phyloP scores from a whole-genome alignment of 1,284 basidiomycete species.

The Boletellus deceptivus region DNA sequence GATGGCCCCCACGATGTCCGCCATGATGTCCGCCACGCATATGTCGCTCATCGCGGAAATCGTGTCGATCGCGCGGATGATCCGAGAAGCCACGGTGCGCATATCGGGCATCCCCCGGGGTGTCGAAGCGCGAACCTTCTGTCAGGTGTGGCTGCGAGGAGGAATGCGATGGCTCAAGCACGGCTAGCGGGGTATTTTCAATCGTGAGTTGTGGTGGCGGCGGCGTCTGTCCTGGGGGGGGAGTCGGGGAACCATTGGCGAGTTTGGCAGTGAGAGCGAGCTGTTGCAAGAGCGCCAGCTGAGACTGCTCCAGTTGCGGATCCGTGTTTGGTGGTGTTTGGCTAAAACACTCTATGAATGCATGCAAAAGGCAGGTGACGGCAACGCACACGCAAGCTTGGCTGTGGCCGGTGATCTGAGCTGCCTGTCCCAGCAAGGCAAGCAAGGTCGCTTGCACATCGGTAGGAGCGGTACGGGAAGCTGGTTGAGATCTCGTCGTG shows the following conservation, averaged over 20 bases:
- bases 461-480: constrained; percentile 28
- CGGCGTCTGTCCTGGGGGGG: constrained; percentile 22
- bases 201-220: neutral
- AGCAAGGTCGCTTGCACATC: constrained; percentile 58
- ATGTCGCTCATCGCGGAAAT: constrained; percentile 41
- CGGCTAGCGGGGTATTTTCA: too few species aligned
- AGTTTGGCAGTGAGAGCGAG: constrained; percentile 59
- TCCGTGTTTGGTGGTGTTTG: constrained; percentile 61
- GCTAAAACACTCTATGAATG: constrained; percentile 35
- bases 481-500: constrained; percentile 33
- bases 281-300: constrained; percentile 70
- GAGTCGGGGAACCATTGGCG: constrained; percentile 34
- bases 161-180: constrained; percentile 1
- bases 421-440: constrained; percentile 65
- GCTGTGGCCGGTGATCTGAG: constrained; percentile 30
- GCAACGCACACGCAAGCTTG: constrained; percentile 33
- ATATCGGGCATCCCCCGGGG: constrained; percentile 45
- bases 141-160: constrained; percentile 1
- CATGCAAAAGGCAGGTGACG: neutral
- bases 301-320: constrained; percentile 49
- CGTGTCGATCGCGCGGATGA: constrained; percentile 47
- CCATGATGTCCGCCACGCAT: constrained; percentile 47
- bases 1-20: constrained; percentile 39
- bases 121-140: constrained; percentile 25
- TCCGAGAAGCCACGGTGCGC: constrained; percentile 49